Evolutionary conservation across 106 monocot species (phyloP).

Genomic region (Chionographis japonica): DNA sequence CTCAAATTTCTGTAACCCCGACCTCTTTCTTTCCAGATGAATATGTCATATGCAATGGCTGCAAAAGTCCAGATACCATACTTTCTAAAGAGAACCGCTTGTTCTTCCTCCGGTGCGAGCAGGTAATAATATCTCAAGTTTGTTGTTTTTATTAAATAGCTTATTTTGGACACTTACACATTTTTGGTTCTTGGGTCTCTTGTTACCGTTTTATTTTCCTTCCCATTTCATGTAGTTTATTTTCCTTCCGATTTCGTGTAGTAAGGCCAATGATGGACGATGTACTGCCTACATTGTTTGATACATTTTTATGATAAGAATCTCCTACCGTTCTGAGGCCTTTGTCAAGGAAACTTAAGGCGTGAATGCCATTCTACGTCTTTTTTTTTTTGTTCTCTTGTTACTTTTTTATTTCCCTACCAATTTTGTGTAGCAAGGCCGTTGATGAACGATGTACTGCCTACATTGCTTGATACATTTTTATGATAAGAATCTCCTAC

Average conservation of each 20-base stretch:
- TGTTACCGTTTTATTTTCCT: too few species aligned
- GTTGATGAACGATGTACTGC: slow-evolving; percentile 27
- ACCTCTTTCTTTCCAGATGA: slow-evolving; percentile 51
- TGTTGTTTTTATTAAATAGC: not conserved
- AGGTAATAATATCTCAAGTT: slow-evolving; percentile 31
- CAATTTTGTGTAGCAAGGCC: slow-evolving; percentile 1
- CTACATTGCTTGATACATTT: slow-evolving; percentile 39
- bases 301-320: slow-evolving; percentile 10
- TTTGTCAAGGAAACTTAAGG: not conserved
- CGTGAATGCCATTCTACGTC: not conserved
- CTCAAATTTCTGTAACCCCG: not conserved
- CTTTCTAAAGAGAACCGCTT: slow-evolving; percentile 90
- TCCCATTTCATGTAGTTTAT: too few species aligned
- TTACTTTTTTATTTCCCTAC: too few species aligned
- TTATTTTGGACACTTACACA: too few species aligned
- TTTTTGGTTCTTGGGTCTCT: too few species aligned
- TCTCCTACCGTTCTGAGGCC: slow-evolving; percentile 11
- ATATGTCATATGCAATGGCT: slow-evolving; percentile 96
- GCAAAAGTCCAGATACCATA: slow-evolving; percentile 93
- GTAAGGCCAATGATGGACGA: slow-evolving; percentile 21
- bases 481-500: slow-evolving; percentile 5
- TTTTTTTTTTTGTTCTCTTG: too few species aligned
- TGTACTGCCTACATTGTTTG: slow-evolving; percentile 52
- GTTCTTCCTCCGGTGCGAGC: slow-evolving; percentile 92
- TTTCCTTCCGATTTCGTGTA: not conserved